Evolutionary conservation across 1,284 basidiomycete genomes (phyloP).

Genomic region (Kwoniella shivajii): DNA sequence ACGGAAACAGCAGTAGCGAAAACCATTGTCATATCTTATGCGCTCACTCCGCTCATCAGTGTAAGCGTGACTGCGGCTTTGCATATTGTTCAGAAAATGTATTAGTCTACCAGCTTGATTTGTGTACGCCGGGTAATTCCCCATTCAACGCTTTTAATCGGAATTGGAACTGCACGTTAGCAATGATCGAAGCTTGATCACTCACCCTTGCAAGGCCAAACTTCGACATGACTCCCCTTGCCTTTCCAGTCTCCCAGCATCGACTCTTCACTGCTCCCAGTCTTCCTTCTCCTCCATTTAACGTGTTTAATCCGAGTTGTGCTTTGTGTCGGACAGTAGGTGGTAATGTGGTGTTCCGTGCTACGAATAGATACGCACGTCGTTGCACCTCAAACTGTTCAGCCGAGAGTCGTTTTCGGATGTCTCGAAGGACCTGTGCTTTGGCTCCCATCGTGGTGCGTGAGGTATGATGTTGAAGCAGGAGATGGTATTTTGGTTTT

Average conservation of each 20-base stretch:
- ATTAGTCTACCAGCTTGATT: slow-evolving; percentile 77
- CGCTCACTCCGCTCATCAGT: slow-evolving; percentile 40
- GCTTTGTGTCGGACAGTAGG: slow-evolving; percentile 89
- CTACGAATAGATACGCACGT: slow-evolving; percentile 84
- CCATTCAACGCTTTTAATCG: slow-evolving; percentile 75
- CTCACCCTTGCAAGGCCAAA: slow-evolving; percentile 85
- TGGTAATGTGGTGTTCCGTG: slow-evolving; percentile 81
- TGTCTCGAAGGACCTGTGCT: slow-evolving; percentile 45
- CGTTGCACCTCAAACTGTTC: slow-evolving; percentile 75
- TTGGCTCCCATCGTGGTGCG: slow-evolving; percentile 20
- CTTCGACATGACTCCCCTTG: slow-evolving; percentile 79
- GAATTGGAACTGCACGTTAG: slow-evolving; percentile 74
- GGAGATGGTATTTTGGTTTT: no score
- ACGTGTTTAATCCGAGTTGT: slow-evolving; percentile 89
- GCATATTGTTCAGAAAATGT: slow-evolving; percentile 21
- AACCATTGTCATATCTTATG: slow-evolving; percentile 40
- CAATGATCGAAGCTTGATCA: slow-evolving; percentile 18
- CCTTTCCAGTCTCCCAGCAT: slow-evolving; percentile 79
- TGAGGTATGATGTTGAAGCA: no score
- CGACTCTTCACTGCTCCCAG: slow-evolving; percentile 84
- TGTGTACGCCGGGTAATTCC: slow-evolving; percentile 80
- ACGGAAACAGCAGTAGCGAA: slow-evolving; percentile 39
- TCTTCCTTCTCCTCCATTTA: slow-evolving; percentile 73
- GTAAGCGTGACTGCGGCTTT: slow-evolving; percentile 35
- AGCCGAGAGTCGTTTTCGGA: slow-evolving; percentile 48